These are phyloP conservation scores for Flaveria floridana DNA, from an alignment of 140 eudicot genomes.

Conservation along the genomic window DNA sequence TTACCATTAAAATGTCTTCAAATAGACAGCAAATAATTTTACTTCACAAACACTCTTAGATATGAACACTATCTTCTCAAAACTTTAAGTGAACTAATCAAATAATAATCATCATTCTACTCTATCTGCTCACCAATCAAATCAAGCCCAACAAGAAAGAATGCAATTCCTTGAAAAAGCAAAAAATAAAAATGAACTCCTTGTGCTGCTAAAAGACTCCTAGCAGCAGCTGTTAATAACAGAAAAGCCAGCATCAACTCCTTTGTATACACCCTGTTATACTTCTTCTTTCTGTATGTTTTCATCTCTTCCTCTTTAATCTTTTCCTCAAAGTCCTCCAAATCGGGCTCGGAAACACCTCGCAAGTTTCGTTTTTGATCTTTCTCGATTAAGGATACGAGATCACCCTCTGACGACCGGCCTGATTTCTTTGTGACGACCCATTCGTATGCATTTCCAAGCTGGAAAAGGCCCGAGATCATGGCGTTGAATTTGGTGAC, in stretches of 20 bases:
- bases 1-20: too few relatives aligned
- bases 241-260: conserved; percentile 48
- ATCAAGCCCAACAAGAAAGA: conserved; percentile 49
- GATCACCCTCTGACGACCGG: conserved; percentile 51
- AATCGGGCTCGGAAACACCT: conserved; percentile 41
- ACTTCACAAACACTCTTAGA: too few relatives aligned
- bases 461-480: conserved; percentile 46
- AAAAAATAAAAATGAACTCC: conserved; percentile 50
- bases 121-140: conserved; percentile 48
- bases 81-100: neutral
- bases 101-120: conserved; percentile 8
- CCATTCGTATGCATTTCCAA: conserved; percentile 40
- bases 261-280: conserved; percentile 41
- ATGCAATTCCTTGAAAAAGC: conserved; percentile 53
- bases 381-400: conserved; percentile 34
- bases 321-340: conserved; percentile 25
- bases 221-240: conserved; percentile 44
- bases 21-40: too few relatives aligned
- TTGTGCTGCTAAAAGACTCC: conserved; percentile 53
- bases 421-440: conserved; percentile 48
- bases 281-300: conserved; percentile 27
- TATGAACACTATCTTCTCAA: neutral
- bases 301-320: conserved; percentile 37
- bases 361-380: conserved; percentile 31
- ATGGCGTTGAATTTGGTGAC: conserved; percentile 54